phyloP scores from a whole-genome alignment of 345 rosid genomes.

The Mallotus nudiflorus region DNA sequence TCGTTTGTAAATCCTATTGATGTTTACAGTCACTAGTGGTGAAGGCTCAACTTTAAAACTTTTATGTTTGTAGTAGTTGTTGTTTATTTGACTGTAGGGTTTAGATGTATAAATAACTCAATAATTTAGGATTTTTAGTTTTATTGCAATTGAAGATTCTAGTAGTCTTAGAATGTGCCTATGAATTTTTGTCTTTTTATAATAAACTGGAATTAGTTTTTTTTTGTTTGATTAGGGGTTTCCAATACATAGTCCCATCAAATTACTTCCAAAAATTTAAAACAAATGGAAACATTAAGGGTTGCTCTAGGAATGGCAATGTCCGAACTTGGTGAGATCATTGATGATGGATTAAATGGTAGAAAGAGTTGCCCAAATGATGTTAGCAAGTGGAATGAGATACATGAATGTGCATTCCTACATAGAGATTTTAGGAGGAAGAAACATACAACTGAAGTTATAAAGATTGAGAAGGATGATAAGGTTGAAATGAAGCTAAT shows the following conservation, averaged over 20 bases:
- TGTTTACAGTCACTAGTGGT: neutral
- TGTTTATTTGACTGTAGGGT: neutral
- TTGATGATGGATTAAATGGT: constrained; percentile 27
- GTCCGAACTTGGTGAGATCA: constrained; percentile 27
- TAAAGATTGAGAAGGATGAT: constrained; percentile 39
- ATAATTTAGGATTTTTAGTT: neutral
- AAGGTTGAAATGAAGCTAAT: constrained; percentile 33
- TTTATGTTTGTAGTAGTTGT: neutral
- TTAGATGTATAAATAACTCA: no score
- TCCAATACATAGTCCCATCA: constrained; percentile 88
- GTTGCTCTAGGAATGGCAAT: constrained; percentile 73
- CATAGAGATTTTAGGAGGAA: constrained; percentile 56
- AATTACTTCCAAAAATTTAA: constrained; percentile 90
- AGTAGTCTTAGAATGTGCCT: neutral
- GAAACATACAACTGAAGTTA: constrained; percentile 39
- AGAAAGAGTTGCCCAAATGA: constrained; percentile 35
- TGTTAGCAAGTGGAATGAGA: constrained; percentile 42
- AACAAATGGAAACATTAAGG: constrained; percentile 83
- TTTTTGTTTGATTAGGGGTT: constrained; percentile 41
- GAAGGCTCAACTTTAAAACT: neutral
- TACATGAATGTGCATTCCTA: constrained; percentile 67
- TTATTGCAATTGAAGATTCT: neutral
- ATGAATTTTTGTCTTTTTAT: neutral
- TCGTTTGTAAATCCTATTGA: neutral
- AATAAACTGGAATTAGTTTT: neutral